These are phyloP conservation scores for Fusarium sp. DNA, from an alignment of 2,329 filamentous ascomycete species.

Conservation along the genomic window DNA sequence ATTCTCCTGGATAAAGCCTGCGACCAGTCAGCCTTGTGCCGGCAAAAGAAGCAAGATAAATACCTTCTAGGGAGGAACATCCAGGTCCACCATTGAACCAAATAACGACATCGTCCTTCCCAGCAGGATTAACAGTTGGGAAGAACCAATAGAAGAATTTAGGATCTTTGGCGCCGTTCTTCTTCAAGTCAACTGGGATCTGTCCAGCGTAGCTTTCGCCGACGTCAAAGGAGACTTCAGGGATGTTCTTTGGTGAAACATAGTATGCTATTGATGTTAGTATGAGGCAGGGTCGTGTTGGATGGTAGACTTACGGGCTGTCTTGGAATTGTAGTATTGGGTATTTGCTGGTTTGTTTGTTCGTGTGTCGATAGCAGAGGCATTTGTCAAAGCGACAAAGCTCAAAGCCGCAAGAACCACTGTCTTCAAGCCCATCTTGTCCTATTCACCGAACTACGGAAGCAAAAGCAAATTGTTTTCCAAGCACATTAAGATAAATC, in stretches of 20 bases:
- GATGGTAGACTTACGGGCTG: not conserved
- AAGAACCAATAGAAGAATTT: conserved; percentile 43
- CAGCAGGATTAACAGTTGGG: conserved; percentile 36
- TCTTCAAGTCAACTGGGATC: conserved; percentile 23
- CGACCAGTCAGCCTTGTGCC: accelerated
- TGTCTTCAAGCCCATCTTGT: conserved; percentile 3
- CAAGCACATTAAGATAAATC: not conserved
- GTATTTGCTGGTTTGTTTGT: conserved; percentile 2
- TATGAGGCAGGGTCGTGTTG: accelerated
- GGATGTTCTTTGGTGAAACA: not conserved
- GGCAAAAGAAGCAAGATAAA: accelerated
- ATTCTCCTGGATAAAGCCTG: conserved; percentile 20
- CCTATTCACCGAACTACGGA: too few relatives aligned
- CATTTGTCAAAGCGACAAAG: conserved; percentile 7
- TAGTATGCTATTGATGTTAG: conserved; percentile 1
- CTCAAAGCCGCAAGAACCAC: not conserved
- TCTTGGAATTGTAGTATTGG: conserved; percentile 16
- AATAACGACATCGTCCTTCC: conserved; percentile 39
- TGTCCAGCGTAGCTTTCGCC: conserved; percentile 20
- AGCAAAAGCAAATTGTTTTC: too few relatives aligned
- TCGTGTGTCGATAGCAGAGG: not conserved
- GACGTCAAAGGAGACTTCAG: conserved; percentile 4
- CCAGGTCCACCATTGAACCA: conserved; percentile 40
- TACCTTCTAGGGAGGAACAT: conserved; percentile 16
- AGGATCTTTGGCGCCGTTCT: conserved; percentile 16